A percentile compares a stretch with the other conserved stretches of the same genome.
Evolutionary conservation across 2,329 filamentous ascomycete species (phyloP).

Genomic region (Xylaria sp.): DNA sequence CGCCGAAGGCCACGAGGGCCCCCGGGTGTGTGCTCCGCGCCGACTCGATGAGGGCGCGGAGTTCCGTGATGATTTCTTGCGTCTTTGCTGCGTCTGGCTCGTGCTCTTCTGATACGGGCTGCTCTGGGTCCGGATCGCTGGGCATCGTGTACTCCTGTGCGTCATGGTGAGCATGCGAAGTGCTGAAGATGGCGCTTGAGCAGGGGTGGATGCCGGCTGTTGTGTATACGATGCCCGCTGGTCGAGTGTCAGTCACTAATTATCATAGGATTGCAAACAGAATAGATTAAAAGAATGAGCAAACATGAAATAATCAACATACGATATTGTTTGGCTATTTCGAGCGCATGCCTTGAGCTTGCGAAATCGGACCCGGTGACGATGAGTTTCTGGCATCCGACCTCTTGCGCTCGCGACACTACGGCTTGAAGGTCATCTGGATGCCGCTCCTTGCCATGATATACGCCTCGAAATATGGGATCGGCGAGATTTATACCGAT

Average conservation of each 20-base stretch:
- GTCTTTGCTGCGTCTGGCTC: slow-evolving; percentile 59
- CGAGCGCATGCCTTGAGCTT: slow-evolving; percentile 79
- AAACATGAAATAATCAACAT: slow-evolving; percentile 49
- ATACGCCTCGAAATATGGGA: slow-evolving; percentile 85
- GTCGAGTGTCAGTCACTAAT: slow-evolving; percentile 17
- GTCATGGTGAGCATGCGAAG: slow-evolving; percentile 57
- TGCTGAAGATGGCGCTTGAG: slow-evolving; percentile 81
- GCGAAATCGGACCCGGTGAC: slow-evolving; percentile 89
- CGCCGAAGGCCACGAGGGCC: slow-evolving; percentile 83
- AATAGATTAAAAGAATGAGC: not conserved
- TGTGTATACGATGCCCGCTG: slow-evolving; percentile 81
- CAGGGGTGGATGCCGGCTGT: slow-evolving; percentile 97
- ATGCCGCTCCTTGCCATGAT: slow-evolving; percentile 82
- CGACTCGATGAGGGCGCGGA: slow-evolving; percentile 72
- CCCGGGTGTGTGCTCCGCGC: slow-evolving; percentile 57
- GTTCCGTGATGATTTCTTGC: slow-evolving; percentile 63
- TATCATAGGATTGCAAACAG: not conserved
- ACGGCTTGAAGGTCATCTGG: slow-evolving; percentile 80
- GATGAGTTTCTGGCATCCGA: slow-evolving; percentile 90
- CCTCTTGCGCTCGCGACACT: slow-evolving; percentile 78
- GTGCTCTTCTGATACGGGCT: slow-evolving; percentile 62
- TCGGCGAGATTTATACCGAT: slow-evolving; percentile 97
- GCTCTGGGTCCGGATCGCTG: slow-evolving; percentile 64
- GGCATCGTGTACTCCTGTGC: slow-evolving; percentile 60
- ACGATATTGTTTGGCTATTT: slow-evolving; percentile 80